Evolutionary conservation across 257 asterid species (phyloP).

Genomic region (Rubia yunnanensis): DNA sequence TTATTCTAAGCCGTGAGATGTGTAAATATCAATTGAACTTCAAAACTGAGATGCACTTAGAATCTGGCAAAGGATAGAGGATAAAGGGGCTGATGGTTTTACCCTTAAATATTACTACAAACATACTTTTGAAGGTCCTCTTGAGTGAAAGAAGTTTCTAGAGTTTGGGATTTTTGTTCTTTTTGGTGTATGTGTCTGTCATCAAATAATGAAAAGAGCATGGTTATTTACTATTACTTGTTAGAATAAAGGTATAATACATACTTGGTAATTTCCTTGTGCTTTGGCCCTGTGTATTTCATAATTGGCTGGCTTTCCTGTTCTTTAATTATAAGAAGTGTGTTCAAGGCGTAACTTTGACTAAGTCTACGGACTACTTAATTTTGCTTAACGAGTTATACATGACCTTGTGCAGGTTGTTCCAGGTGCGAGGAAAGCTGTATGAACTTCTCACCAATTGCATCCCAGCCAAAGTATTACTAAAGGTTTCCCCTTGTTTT

Average conservation of each 20-base stretch:
- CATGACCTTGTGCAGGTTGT: conserved; percentile 48
- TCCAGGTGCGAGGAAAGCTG: conserved; percentile 88
- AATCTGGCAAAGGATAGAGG: not conserved
- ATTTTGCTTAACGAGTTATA: not conserved
- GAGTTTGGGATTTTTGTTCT: not conserved
- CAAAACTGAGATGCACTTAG: not conserved
- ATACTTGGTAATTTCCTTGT: not conserved
- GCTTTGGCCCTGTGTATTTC: not conserved
- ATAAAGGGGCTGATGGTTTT: not conserved
- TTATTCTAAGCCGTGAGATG: not conserved
- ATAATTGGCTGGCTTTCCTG: not conserved
- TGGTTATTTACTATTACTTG: not conserved
- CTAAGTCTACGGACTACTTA: not conserved
- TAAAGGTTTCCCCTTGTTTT: conserved; percentile 45
- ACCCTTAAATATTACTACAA: not conserved
- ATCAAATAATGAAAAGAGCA: not conserved
- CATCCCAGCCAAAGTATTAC: conserved; percentile 81
- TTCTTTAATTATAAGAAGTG: not conserved
- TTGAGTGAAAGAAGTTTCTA: not conserved
- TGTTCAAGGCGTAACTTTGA: not conserved
- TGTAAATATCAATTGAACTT: not conserved
- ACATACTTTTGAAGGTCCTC: not conserved
- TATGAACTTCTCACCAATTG: conserved; percentile 88
- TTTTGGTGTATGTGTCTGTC: not conserved
- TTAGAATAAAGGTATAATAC: not conserved